Conservation (phyloP, 108 stramenopile species). For the Conticribra guillardii region DNA sequence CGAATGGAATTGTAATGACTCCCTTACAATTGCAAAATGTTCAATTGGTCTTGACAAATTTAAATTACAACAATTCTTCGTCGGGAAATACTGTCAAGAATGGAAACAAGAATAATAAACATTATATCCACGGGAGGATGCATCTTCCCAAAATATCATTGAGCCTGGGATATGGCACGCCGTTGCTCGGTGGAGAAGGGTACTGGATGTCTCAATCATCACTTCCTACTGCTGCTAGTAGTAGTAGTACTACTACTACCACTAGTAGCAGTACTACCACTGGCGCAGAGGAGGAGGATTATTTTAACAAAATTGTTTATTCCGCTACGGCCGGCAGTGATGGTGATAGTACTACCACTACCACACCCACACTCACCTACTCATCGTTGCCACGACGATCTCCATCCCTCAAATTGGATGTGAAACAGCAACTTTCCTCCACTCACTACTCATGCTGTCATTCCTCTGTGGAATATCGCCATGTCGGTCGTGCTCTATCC, state of each 20-base stretch:
- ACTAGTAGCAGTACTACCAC: too few species aligned
- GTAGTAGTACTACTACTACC: too few species aligned
- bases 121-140: too few species aligned
- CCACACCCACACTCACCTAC: background rate
- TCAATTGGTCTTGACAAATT: conserved; percentile 13
- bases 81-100: background rate
- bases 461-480: conserved; percentile 30
- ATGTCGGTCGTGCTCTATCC: conserved; percentile 17
- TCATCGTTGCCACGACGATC: too few species aligned
- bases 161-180: conserved; percentile 28
- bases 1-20: too few species aligned
- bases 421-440: conserved; percentile 24
- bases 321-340: background rate
- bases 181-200: conserved; percentile 10
- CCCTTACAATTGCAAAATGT: conserved; percentile 3
- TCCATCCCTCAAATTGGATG: conserved; percentile 22
- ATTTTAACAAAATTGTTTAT: background rate
- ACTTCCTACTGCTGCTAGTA: too few species aligned
- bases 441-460: conserved; percentile 28
- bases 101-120: too few species aligned
- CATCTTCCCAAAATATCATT: conserved; percentile 33
- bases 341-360: background rate
- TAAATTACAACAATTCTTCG: background rate
- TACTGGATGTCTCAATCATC: conserved; percentile 9
- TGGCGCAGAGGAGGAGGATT: background rate